Percentiles rank a stretch among this genome's conserved stretches.
These are phyloP conservation scores for Malassezia psittaci DNA, from an alignment of 1,284 basidiomycete species.

Conservation along the genomic window DNA sequence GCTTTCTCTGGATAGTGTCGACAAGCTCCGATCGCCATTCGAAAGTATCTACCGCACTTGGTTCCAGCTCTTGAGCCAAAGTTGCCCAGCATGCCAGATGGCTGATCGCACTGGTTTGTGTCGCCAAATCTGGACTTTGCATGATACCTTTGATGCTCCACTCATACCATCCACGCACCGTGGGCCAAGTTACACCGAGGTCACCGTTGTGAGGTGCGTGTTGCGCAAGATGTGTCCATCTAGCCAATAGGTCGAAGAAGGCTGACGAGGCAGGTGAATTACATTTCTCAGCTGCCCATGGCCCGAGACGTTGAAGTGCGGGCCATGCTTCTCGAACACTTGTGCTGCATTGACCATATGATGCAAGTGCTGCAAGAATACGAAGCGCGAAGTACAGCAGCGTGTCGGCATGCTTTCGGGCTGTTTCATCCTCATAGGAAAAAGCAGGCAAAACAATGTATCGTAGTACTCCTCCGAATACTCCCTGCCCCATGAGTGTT, in stretches of 20 bases:
- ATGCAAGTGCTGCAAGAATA: conserved; percentile 60
- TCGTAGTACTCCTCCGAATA: conserved; percentile 61
- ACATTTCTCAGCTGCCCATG: conserved; percentile 15
- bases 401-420: conserved; percentile 45
- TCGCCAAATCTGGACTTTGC: neutral
- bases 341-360: conserved; percentile 67
- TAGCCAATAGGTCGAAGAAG: conserved; percentile 5
- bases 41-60: neutral
- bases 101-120: neutral
- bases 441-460: conserved; percentile 62
- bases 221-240: conserved; percentile 15
- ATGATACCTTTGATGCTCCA: neutral
- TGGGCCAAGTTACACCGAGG: conserved; percentile 12
- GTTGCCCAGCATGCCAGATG: conserved; percentile 10
- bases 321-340: conserved; percentile 50
- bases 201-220: conserved; percentile 13
- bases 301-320: conserved; percentile 19
- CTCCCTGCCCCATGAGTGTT: conserved; percentile 52
- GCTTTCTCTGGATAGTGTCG: neutral
- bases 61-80: neutral
- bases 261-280: neutral
- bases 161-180: conserved; percentile 3
- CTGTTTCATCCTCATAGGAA: conserved; percentile 22
- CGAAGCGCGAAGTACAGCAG: conserved; percentile 58
- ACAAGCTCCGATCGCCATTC: neutral